Conservation (phyloP, 202 grass and related monocot species). For the Elaeis oleifera region DNA sequence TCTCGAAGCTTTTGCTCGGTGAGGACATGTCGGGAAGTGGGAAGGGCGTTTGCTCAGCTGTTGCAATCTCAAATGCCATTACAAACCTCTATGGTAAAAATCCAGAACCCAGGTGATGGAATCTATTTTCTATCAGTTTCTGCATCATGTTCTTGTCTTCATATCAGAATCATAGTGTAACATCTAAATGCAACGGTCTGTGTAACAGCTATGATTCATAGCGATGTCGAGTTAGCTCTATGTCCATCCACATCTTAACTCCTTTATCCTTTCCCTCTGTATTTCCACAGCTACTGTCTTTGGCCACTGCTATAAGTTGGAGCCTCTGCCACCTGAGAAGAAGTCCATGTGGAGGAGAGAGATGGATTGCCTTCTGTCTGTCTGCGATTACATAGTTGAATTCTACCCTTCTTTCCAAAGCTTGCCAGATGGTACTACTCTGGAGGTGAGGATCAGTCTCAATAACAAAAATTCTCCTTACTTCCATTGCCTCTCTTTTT, state of each 20-base stretch:
- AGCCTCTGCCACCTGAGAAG: conserved; percentile 62
- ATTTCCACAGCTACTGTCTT: conserved; percentile 60
- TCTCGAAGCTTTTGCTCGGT: conserved; percentile 81
- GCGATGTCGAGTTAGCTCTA: no score
- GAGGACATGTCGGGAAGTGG: conserved; percentile 93
- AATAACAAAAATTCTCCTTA: no score
- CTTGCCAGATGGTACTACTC: conserved; percentile 43
- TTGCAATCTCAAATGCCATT: conserved; percentile 86
- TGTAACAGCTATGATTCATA: no score
- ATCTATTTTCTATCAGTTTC: no score
- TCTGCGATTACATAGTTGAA: conserved; percentile 86
- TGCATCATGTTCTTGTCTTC: no score
- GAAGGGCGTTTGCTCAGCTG: conserved; percentile 68
- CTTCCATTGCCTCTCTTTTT: no score
- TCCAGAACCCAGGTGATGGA: no score
- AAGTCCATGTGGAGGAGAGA: conserved; percentile 76
- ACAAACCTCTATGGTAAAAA: conserved; percentile 79
- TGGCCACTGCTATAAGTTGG: conserved; percentile 74
- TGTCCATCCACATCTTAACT: no score
- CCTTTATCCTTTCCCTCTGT: background rate
- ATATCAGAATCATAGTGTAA: no score
- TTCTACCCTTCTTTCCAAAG: conserved; percentile 62
- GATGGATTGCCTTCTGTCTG: conserved; percentile 79
- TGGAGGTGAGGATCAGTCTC: conserved; percentile 34
- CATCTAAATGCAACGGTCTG: no score